These are phyloP conservation scores for Tremellales sp. DNA, from an alignment of 1,284 basidiomycete genomes.

Conservation along the genomic window DNA sequence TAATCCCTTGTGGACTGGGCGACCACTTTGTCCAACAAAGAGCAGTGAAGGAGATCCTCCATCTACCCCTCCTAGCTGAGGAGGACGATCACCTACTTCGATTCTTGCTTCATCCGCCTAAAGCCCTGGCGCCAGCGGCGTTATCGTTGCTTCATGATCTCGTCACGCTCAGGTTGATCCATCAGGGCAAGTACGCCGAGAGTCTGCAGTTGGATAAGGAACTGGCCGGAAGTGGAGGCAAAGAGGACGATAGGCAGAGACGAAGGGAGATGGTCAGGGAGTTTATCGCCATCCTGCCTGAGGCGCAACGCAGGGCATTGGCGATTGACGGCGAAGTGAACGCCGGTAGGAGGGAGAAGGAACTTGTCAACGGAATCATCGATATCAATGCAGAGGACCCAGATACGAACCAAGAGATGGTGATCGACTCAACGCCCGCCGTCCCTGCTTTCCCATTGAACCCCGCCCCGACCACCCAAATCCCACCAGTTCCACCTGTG, in stretches of 20 bases:
- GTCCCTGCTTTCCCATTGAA: background rate
- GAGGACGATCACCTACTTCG: constrained; percentile 38
- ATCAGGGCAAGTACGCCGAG: constrained; percentile 65
- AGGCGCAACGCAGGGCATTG: constrained; percentile 53
- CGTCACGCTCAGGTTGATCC: constrained; percentile 71
- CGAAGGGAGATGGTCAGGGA: constrained; percentile 64
- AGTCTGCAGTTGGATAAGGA: constrained; percentile 69
- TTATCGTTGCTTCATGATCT: constrained; percentile 69
- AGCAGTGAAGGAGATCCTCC: constrained; percentile 34
- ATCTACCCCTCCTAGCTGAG: constrained; percentile 36
- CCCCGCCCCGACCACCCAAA: constrained; percentile 1
- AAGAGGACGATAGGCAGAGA: constrained; percentile 48
- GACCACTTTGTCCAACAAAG: constrained; percentile 22
- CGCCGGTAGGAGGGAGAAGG: constrained; percentile 6
- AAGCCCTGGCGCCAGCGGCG: constrained; percentile 52
- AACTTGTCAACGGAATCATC: constrained; percentile 11
- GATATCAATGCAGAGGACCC: constrained; percentile 1
- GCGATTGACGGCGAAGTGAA: constrained; percentile 21
- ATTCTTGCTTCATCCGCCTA: constrained; percentile 49
- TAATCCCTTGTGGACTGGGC: constrained; percentile 22
- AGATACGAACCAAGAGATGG: background rate
- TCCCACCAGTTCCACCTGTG: constrained; percentile 2
- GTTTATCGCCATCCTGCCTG: constrained; percentile 59
- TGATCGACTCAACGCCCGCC: constrained; percentile 5
- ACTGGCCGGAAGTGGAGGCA: constrained; percentile 46